Base-by-base conservation (phyloP, 108 stramenopile species). In the Poteriospumella lacustris region DNA sequence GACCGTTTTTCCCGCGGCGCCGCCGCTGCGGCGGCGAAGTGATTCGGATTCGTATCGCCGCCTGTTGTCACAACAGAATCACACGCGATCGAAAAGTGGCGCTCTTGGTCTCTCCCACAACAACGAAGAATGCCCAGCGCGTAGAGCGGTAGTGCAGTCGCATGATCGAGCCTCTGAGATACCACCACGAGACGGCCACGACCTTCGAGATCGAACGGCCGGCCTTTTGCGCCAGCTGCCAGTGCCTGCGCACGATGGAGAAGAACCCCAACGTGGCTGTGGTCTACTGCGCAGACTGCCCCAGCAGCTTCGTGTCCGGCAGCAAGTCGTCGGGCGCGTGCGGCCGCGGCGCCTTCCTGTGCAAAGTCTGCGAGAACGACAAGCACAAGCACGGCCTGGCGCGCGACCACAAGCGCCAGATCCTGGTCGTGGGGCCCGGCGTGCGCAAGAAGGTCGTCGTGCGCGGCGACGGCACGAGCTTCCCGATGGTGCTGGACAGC, bases 81-180 rank as follows among this genome's bases (percentile, higher is more conserved):
- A n/a, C n/a, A n/a, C n/a, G n/a, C n/a, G n/a, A n/a, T n/a, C n/a
- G n/a, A n/a, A n/a, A n/a, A n/a, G n/a, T n/a, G n/a, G n/a, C n/a
- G n/a, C n/a, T n/a, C n/a, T n/a, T n/a, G n/a, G n/a, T n/a, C n/a
- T n/a, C n/a, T n/a, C n/a, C n/a, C n/a, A n/a, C n/a, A n/a, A n/a
- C n/a, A n/a, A n/a, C n/a, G n/a, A n/a, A n/a, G n/a, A n/a, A n/a
- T n/a, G n/a, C n/a, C n/a, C n/a, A n/a, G n/a, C n/a, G n/a, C n/a
- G n/a, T n/a, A n/a, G n/a, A n/a, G n/a, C n/a, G n/a, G n/a, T 56
- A 56, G 24, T 19, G 15, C 52, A 68, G 64, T 19, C 19, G 19
- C 36, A 73, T 73, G 70, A 73, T 73, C 42, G 70, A 73, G 33
- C 70, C 70, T 42, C 41, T 73, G 5, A 24, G 70, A 5, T 73